Evolutionary conservation across 2,329 filamentous ascomycete genomes (phyloP).

Genomic region (Madurella fahalii): DNA sequence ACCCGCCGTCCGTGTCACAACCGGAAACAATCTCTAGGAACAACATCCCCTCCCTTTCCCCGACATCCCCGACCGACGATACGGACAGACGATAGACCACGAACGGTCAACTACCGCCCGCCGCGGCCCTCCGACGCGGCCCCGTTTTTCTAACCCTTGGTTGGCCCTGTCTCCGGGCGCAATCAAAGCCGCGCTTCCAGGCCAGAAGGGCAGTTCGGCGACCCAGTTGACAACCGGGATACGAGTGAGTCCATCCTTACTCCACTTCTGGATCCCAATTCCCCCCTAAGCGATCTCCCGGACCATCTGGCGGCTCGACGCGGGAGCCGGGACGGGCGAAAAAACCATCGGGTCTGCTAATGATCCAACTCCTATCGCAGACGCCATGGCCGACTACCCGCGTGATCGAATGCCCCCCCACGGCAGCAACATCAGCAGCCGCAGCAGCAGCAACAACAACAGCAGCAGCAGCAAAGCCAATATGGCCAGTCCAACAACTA

Average conservation of each 20-base stretch:
- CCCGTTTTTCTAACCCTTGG: neutral
- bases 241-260: slow-evolving; percentile 22
- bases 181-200: neutral
- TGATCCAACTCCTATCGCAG: slow-evolving; percentile 26
- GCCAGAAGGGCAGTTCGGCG: slow-evolving; percentile 15
- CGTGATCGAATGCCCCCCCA: slow-evolving; percentile 43
- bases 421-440: slow-evolving; percentile 38
- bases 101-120: slow-evolving; percentile 9
- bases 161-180: slow-evolving; percentile 3
- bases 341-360: neutral
- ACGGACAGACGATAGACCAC: slow-evolving; percentile 4
- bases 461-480: slow-evolving; percentile 36
- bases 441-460: slow-evolving; percentile 25
- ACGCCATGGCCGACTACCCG: slow-evolving; percentile 56
- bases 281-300: slow-evolving; percentile 5
- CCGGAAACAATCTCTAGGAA: slow-evolving; percentile 9
- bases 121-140: slow-evolving; percentile 12
- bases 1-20: slow-evolving; percentile 13
- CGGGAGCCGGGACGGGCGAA: neutral
- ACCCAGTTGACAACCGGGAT: slow-evolving; percentile 14
- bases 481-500: slow-evolving; percentile 52
- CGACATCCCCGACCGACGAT: neutral
- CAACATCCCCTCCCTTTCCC: slow-evolving; percentile 7
- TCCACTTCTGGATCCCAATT: slow-evolving; percentile 24
- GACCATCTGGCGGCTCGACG: neutral